These are phyloP conservation scores for Prunella vulgaris DNA, from an alignment of 257 asterid species.

Conservation along the genomic window DNA sequence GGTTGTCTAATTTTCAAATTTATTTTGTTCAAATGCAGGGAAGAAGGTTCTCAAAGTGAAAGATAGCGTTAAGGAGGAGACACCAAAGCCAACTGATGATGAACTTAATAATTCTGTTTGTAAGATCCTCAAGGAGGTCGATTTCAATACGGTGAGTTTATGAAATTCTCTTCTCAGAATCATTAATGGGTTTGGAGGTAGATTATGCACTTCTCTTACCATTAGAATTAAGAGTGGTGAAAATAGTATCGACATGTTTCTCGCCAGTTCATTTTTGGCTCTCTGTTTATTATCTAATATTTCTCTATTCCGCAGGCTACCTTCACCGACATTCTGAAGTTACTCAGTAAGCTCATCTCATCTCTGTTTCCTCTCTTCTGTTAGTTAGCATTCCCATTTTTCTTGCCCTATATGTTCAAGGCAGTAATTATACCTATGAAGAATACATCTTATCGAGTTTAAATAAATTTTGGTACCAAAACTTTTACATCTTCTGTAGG, in stretches of 20 bases:
- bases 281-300: not conserved
- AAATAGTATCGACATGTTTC: not conserved
- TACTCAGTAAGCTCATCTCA: constrained; percentile 53
- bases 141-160: constrained; percentile 57
- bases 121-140: constrained; percentile 56
- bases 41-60: constrained; percentile 41
- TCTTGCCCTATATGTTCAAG: not conserved
- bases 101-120: constrained; percentile 39
- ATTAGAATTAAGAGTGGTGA: not conserved
- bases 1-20: constrained; percentile 1
- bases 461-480: too few relatives aligned
- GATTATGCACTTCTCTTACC: not conserved
- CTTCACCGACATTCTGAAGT: constrained; percentile 88
- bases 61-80: constrained; percentile 39
- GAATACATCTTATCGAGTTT: not conserved
- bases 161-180: not conserved
- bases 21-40: constrained; percentile 33
- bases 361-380: not conserved
- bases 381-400: not conserved
- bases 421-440: not conserved
- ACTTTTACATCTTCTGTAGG: too few relatives aligned
- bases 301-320: constrained; percentile 65
- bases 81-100: constrained; percentile 41
- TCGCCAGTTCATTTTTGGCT: not conserved
- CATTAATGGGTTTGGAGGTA: not conserved